phyloP scores from a whole-genome alignment of 345 rosid species.

The Hevea brasiliensis region DNA sequence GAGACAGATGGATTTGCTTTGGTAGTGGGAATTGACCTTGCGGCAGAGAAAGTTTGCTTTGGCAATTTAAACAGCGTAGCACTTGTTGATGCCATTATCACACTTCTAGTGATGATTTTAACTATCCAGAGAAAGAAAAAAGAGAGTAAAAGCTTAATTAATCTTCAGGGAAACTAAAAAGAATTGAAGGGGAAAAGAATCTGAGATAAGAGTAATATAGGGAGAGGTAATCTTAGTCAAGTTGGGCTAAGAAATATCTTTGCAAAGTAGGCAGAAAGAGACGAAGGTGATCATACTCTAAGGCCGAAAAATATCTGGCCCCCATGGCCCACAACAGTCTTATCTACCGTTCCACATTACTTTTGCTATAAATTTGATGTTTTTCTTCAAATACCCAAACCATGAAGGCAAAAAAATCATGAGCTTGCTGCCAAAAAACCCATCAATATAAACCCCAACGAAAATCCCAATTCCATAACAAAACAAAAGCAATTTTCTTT shows the following conservation, averaged over 20 bases:
- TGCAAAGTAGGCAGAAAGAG: not conserved
- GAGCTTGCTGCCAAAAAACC: not conserved
- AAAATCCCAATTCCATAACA: constrained; percentile 1
- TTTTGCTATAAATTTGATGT: not conserved
- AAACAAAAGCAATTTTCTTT: not conserved
- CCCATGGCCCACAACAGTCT: constrained; percentile 1
- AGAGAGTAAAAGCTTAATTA: not conserved
- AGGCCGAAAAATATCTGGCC: constrained; percentile 11
- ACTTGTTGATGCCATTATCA: constrained; percentile 45
- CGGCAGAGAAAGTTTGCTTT: constrained; percentile 35
- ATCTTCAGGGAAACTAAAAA: not conserved
- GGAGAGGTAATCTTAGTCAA: constrained; percentile 9
- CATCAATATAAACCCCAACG: not conserved
- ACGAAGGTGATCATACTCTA: not conserved
- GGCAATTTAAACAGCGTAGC: constrained; percentile 52
- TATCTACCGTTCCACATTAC: constrained; percentile 7
- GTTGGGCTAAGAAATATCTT: constrained; percentile 13
- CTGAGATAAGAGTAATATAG: constrained; percentile 4
- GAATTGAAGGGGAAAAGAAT: not conserved
- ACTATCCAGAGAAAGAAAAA: not conserved
- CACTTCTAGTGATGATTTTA: constrained; percentile 13
- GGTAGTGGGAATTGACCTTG: constrained; percentile 13
- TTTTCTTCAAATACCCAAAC: constrained; percentile 1
- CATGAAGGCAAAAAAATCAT: not conserved
- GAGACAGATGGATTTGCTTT: constrained; percentile 32